Percentiles rank a stretch among this genome's conserved stretches.
Conservation (phyloP, 1,284 basidiomycete species). For the Apiotrichum siamense region DNA sequence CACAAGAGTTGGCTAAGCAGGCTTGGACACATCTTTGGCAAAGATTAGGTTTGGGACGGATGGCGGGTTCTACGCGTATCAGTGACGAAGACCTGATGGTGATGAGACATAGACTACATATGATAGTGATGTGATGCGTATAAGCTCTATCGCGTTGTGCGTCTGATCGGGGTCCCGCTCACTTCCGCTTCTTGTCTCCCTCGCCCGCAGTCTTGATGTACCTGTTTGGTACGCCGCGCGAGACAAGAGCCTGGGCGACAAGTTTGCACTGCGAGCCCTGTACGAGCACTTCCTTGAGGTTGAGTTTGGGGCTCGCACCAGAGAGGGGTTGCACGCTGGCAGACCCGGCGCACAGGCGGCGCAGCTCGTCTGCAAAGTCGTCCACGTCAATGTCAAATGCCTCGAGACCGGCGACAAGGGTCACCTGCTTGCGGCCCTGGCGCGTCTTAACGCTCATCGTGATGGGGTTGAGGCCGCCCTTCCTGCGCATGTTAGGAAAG, state of each 20-base stretch:
- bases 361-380: slow-evolving; percentile 70
- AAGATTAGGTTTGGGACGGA: too few relatives aligned
- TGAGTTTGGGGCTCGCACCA: slow-evolving; percentile 41
- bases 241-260: slow-evolving; percentile 60
- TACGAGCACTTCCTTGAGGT: slow-evolving; percentile 61
- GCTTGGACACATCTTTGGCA: too few relatives aligned
- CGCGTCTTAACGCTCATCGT: slow-evolving; percentile 63
- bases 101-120: too few relatives aligned
- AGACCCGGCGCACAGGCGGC: slow-evolving; percentile 66
- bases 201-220: slow-evolving; percentile 63
- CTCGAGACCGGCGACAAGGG: slow-evolving; percentile 70
- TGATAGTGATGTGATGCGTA: not conserved
- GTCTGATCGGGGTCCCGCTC: too few relatives aligned
- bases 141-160: not conserved
- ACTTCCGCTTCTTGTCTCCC: slow-evolving; percentile 12
- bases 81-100: too few relatives aligned
- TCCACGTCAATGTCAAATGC: slow-evolving; percentile 63
- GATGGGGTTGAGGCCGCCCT: slow-evolving; percentile 66
- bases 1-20: too few relatives aligned
- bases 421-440: slow-evolving; percentile 69
- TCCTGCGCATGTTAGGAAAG: slow-evolving; percentile 52
- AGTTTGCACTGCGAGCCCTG: slow-evolving; percentile 71
- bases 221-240: slow-evolving; percentile 66
- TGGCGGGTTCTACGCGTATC: too few relatives aligned
- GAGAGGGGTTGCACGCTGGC: slow-evolving; percentile 53